A percentile compares a stretch with the other conserved stretches of the same genome.
Evolutionary conservation across 2,329 filamentous ascomycete genomes (phyloP).

Genomic region (Phaeoacremonium minimum): DNA sequence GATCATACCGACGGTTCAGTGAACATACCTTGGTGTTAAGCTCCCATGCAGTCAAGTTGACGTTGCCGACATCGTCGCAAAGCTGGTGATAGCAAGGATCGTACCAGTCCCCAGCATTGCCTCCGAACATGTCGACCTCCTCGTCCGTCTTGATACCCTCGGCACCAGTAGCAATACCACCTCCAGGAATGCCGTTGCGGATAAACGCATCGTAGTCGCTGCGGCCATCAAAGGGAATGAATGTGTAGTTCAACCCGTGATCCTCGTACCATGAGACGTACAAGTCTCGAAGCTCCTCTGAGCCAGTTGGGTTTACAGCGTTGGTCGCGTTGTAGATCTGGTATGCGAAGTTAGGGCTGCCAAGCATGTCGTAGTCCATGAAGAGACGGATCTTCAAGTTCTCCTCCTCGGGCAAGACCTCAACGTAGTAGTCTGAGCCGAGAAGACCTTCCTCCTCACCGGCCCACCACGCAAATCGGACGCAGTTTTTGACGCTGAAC

Average conservation of each 20-base stretch:
- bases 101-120: constrained; percentile 56
- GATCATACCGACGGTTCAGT: neutral
- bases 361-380: constrained; percentile 70
- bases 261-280: constrained; percentile 64
- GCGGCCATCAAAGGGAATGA: constrained; percentile 72
- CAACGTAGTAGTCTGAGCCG: constrained; percentile 59
- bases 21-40: constrained; percentile 52
- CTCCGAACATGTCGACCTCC: constrained; percentile 66
- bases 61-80: constrained; percentile 54
- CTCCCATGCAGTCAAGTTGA: constrained; percentile 57
- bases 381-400: constrained; percentile 60
- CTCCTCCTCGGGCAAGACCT: constrained; percentile 49
- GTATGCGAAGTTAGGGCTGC: constrained; percentile 61
- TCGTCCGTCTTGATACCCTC: constrained; percentile 70
- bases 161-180: constrained; percentile 74
- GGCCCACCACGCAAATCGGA: constrained; percentile 65
- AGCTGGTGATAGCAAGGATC: constrained; percentile 60
- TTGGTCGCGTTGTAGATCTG: constrained; percentile 72
- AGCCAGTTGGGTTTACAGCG: constrained; percentile 64
- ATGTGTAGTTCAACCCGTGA: constrained; percentile 60
- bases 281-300: constrained; percentile 62
- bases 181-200: constrained; percentile 65
- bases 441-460: constrained; percentile 64
- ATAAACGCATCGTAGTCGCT: constrained; percentile 80
- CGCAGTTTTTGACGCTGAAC: constrained; percentile 59